phyloP scores from a whole-genome alignment of 2,329 filamentous ascomycete species.

The Thelonectria blattea region DNA sequence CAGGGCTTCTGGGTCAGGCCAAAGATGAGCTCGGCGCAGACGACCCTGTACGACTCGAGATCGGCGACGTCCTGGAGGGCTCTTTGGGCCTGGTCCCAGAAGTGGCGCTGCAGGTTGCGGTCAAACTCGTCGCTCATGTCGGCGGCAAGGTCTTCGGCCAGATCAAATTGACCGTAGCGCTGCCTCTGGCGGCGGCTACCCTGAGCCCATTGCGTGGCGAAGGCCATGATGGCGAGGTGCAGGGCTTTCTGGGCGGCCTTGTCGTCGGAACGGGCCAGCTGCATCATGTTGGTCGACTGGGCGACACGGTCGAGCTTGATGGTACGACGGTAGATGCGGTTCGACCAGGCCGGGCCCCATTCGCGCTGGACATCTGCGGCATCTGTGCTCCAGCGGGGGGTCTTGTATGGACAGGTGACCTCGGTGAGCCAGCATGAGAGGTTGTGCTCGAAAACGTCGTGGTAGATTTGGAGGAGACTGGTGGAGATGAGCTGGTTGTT shows the following conservation, averaged over 20 bases:
- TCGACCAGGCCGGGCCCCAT: slow-evolving; percentile 36
- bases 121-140: slow-evolving; percentile 45
- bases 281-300: slow-evolving; percentile 30
- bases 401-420: slow-evolving; percentile 35
- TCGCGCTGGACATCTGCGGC: slow-evolving; percentile 19
- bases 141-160: slow-evolving; percentile 27
- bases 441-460: slow-evolving; percentile 36
- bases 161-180: slow-evolving; percentile 19
- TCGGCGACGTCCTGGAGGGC: slow-evolving; percentile 43
- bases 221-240: slow-evolving; percentile 35
- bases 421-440: slow-evolving; percentile 36
- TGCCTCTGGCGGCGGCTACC: slow-evolving; percentile 38
- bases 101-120: slow-evolving; percentile 41
- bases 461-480: slow-evolving; percentile 34
- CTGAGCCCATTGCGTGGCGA: slow-evolving; percentile 37
- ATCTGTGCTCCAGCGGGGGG: slow-evolving; percentile 18
- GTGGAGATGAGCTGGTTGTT: slow-evolving; percentile 35
- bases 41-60: slow-evolving; percentile 46
- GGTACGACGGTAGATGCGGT: slow-evolving; percentile 35
- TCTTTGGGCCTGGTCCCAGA: slow-evolving; percentile 46
- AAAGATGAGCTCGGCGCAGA: slow-evolving; percentile 47
- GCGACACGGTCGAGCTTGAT: slow-evolving; percentile 32
- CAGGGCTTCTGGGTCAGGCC: slow-evolving; percentile 45
- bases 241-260: slow-evolving; percentile 28
- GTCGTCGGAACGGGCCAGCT: slow-evolving; percentile 26